Conservation (phyloP, 495 filamentous ascomycete genomes). For the Aspergillus baeticus region DNA sequence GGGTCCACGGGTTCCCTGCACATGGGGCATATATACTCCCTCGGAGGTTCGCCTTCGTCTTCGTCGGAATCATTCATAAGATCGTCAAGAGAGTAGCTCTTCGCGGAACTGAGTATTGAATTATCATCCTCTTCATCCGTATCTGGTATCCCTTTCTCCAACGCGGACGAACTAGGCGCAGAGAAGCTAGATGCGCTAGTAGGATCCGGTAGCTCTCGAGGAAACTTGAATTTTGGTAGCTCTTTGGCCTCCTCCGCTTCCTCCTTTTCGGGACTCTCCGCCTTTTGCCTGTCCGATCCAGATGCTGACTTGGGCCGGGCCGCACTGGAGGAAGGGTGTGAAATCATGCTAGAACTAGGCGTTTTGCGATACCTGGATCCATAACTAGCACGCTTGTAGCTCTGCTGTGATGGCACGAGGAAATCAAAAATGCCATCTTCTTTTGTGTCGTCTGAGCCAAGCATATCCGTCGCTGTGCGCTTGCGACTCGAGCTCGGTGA, state of each 20-base stretch:
- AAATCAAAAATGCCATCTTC: conserved; percentile 18
- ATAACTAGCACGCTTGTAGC: conserved; percentile 18
- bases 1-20: conserved; percentile 61
- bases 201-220: conserved; percentile 29
- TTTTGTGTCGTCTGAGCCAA: conserved; percentile 8
- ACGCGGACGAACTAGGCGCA: conserved; percentile 18
- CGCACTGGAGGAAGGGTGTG: conserved; percentile 1
- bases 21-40: conserved; percentile 58
- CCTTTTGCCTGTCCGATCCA: background rate
- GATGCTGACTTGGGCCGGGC: conserved; percentile 14
- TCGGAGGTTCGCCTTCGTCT: conserved; percentile 2
- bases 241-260: conserved; percentile 12
- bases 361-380: conserved; percentile 13
- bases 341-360: background rate
- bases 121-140: conserved; percentile 21
- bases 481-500: conserved; percentile 13
- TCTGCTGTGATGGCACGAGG: conserved; percentile 15
- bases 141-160: conserved; percentile 15
- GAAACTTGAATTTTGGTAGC: conserved; percentile 24
- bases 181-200: conserved; percentile 27
- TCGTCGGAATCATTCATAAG: conserved; percentile 7
- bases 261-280: conserved; percentile 2
- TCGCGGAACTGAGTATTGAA: conserved; percentile 21
- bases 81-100: conserved; percentile 16
- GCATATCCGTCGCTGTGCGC: conserved; percentile 8